Conservation (phyloP, 352 stramenopile species). For the Phytopythium vexans region DNA sequence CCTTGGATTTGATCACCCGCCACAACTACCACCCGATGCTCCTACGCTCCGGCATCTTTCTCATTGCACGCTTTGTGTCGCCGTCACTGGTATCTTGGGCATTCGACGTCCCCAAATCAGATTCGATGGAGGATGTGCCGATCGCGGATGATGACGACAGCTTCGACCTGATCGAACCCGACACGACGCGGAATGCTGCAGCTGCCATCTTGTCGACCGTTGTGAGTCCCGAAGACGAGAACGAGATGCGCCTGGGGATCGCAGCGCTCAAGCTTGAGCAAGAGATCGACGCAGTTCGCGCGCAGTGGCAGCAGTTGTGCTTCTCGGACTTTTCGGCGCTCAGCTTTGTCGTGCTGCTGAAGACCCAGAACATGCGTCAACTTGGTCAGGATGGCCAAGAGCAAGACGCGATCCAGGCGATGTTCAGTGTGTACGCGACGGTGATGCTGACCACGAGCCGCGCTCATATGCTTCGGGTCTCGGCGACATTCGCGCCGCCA, state of each 20-base stretch:
- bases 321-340: slow-evolving; percentile 33
- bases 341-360: slow-evolving; percentile 29
- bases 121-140: too few relatives aligned
- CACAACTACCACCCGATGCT: slow-evolving; percentile 24
- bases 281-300: slow-evolving; percentile 19
- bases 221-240: too few relatives aligned
- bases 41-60: slow-evolving; percentile 12
- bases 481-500: slow-evolving; percentile 42
- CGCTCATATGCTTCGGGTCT: slow-evolving; percentile 42
- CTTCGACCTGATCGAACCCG: too few relatives aligned
- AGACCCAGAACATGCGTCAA: slow-evolving; percentile 8
- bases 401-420: slow-evolving; percentile 15
- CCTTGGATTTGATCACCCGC: slow-evolving; percentile 24
- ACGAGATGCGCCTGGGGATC: too few relatives aligned
- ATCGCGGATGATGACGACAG: too few relatives aligned
- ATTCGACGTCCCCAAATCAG: too few relatives aligned
- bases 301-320: slow-evolving; percentile 44
- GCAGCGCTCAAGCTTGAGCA: too few relatives aligned
- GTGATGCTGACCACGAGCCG: slow-evolving; percentile 41
- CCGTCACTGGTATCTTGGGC: slow-evolving; percentile 31
- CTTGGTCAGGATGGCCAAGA: too few relatives aligned
- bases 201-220: too few relatives aligned
- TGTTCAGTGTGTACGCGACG: slow-evolving; percentile 36
- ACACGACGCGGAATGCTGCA: too few relatives aligned
- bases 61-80: slow-evolving; percentile 25